Conservation (phyloP, 176 grass and related monocot species). For the Themeda triandra region DNA sequence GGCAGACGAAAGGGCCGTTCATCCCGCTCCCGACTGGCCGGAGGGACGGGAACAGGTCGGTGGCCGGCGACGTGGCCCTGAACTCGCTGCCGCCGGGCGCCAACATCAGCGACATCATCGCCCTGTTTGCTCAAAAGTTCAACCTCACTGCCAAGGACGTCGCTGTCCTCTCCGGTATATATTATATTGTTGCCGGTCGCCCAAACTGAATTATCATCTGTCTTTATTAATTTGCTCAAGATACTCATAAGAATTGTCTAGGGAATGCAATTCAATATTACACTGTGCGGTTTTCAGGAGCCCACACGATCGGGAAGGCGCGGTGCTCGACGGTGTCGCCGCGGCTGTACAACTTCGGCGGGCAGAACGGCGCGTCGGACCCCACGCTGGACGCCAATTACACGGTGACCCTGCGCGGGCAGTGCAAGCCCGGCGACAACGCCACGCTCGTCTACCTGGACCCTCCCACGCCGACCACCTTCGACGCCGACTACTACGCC, state of each 20-base stretch:
- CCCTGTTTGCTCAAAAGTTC: slow-evolving; percentile 36
- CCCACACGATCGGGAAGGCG: slow-evolving; percentile 49
- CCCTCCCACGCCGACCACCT: slow-evolving; percentile 4
- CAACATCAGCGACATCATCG: slow-evolving; percentile 40
- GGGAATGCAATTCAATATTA: too few species aligned
- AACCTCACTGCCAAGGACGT: slow-evolving; percentile 69
- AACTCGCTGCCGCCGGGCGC: slow-evolving; percentile 39
- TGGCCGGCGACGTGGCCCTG: slow-evolving; percentile 31
- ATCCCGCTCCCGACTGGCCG: slow-evolving; percentile 35
- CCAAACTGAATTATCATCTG: too few species aligned
- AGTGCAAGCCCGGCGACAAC: slow-evolving; percentile 29
- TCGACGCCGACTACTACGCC: slow-evolving; percentile 45
- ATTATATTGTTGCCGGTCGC: too few species aligned
- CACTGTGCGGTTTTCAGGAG: not conserved
- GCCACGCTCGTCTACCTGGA: slow-evolving; percentile 31
- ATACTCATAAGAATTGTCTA: too few species aligned
- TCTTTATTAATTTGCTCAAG: too few species aligned
- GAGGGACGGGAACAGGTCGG: slow-evolving; percentile 50
- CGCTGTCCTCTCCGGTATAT: slow-evolving; percentile 56
- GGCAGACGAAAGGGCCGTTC: slow-evolving; percentile 54
- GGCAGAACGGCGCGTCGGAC: slow-evolving; percentile 6
- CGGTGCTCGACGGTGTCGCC: slow-evolving; percentile 41
- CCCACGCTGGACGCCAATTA: slow-evolving; percentile 41
- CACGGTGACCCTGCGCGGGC: not conserved
- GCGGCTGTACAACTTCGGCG: slow-evolving; percentile 47